Percentiles rank a stretch among this genome's conserved stretches.
These are phyloP conservation scores for Colletotrichum sansevieriae DNA, from an alignment of 2,329 filamentous ascomycete genomes.

Conservation along the genomic window DNA sequence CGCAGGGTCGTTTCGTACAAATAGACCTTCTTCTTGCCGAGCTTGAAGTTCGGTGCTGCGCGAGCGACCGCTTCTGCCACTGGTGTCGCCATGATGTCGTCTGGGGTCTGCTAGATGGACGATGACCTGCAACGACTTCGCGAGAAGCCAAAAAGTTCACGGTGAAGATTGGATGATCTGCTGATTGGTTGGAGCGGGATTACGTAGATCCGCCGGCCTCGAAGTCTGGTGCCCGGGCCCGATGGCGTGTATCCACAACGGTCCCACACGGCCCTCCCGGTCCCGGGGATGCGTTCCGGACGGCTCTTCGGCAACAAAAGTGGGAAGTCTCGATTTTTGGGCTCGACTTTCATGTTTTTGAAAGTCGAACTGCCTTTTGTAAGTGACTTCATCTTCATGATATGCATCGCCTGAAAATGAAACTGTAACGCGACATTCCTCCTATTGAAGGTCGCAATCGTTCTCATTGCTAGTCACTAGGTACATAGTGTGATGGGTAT, in stretches of 20 bases:
- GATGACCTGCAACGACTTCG: conserved; percentile 8
- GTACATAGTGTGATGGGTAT: no score
- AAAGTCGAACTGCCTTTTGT: no score
- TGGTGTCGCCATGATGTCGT: conserved; percentile 55
- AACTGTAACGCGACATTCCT: no score
- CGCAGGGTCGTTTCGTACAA: conserved; percentile 57
- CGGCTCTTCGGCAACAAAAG: no score
- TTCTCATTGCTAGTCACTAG: no score
- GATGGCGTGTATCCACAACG: background rate
- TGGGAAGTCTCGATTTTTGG: no score
- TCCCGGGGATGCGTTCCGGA: no score
- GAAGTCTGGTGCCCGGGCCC: background rate
- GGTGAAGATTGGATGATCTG: background rate
- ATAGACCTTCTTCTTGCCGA: conserved; percentile 68
- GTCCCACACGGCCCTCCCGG: background rate
- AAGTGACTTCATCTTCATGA: no score
- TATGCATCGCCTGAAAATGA: no score
- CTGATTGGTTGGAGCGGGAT: conserved; percentile 37
- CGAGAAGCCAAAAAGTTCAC: conserved; percentile 39
- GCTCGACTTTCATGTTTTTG: no score
- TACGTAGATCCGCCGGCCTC: conserved; percentile 28
- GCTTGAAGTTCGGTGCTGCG: conserved; percentile 58
- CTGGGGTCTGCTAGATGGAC: conserved; percentile 21
- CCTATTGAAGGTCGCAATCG: no score
- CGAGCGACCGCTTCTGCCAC: conserved; percentile 53